Base-by-base conservation (phyloP, 2,329 filamentous ascomycete genomes). In the Colletotrichum sp. region DNA sequence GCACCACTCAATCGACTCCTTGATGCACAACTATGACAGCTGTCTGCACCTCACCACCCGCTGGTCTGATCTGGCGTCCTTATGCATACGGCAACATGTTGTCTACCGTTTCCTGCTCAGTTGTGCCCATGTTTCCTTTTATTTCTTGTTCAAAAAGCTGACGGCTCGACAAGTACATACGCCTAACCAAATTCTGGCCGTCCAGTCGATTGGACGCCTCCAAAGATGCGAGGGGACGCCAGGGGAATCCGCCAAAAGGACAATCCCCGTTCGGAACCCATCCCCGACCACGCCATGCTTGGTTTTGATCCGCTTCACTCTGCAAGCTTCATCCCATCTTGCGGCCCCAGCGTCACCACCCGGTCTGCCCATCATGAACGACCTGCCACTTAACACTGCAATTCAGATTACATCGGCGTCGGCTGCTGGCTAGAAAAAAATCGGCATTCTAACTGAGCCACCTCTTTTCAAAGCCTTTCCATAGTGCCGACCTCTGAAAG, bases 241-340 rank as follows among this genome's bases (percentile, higher is more conserved):
- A 64, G 69, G 73, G 64, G 56, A 65, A 58, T 48, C 52, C 43
- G 64, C 64, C 69, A 48, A 69, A 71, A 59, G 63, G 73, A 55
- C 63, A 69, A 68, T 61, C 73, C 73, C 64, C 69, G 63, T 73
- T 75, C 73, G 73, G 73, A 73, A 75, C 48, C 69, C 48, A 64
- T 72, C 64, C 71, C 69, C 69, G 69, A 69, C 58, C 63, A 58
- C 69, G 64, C 63, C 48, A 69, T 69, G 70, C 63, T 68, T 73
- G 69, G 43, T 58, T 59, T 43, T 75, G 73, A 59, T 68, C 69
- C 73, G 56, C 56, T 61, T 64, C 26, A 28, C n/a, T 58, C 64
- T 59, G 69, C 73, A 75, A 48, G 69, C 69, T 75, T 73, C 64
- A 69, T 75, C 73, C 73, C 73, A 73, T 75, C 69, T 75, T 63